phyloP scores from a whole-genome alignment of 2,329 filamentous ascomycete species.

The Xylaria sp. region DNA sequence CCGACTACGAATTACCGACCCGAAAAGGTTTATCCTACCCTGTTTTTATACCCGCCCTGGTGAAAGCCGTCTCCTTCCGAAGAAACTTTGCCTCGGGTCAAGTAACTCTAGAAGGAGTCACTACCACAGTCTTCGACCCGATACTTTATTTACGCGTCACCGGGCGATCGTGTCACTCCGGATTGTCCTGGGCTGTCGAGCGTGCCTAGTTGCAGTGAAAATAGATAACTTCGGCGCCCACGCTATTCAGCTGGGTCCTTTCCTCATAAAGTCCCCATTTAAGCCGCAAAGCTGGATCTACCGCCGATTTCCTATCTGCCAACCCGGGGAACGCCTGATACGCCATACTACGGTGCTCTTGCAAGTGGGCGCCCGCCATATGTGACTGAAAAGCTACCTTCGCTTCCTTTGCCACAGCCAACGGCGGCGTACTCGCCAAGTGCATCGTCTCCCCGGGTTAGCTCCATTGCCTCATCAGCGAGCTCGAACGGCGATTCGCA shows the following conservation, averaged over 20 bases:
- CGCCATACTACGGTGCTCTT: slow-evolving; percentile 72
- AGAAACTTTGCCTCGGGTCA: too few species aligned
- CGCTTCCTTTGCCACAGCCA: slow-evolving; percentile 71
- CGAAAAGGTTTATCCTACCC: slow-evolving; percentile 1
- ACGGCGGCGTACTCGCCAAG: slow-evolving; percentile 74
- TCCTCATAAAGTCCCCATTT: too few species aligned
- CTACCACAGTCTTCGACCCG: too few species aligned
- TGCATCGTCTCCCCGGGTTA: slow-evolving; percentile 76
- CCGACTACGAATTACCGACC: slow-evolving; percentile 20
- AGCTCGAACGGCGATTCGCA: slow-evolving; percentile 59
- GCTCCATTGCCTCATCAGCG: slow-evolving; percentile 70
- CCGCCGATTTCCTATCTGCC: slow-evolving; percentile 84
- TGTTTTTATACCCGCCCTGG: too few species aligned
- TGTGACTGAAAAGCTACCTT: slow-evolving; percentile 74
- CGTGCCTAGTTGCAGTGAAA: not conserved
- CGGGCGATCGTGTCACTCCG: too few species aligned
- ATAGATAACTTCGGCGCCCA: slow-evolving; percentile 19
- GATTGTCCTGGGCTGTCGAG: not conserved
- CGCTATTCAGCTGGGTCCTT: slow-evolving; percentile 28
- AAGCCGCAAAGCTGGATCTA: slow-evolving; percentile 93
- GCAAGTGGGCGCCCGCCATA: slow-evolving; percentile 69
- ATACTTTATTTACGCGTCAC: too few species aligned
- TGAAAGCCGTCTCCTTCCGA: too few species aligned
- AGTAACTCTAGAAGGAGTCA: too few species aligned
- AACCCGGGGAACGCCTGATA: slow-evolving; percentile 77